Evolutionary conservation across 495 filamentous ascomycete species (phyloP), one percentile per base, ranked within the genome.

Genomic region (Entonaema liquescens): DNA sequence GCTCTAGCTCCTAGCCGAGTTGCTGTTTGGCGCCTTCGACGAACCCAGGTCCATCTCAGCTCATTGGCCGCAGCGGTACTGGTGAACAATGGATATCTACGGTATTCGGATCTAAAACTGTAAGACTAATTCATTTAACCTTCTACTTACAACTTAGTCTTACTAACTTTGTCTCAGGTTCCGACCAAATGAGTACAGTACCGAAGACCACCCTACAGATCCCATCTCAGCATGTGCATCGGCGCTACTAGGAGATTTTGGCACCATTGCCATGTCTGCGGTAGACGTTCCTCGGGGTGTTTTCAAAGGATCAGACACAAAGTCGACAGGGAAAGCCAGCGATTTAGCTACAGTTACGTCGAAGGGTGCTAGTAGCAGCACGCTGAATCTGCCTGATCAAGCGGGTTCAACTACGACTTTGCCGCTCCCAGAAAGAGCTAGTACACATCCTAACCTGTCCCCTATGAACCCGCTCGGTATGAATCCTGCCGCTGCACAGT

Each of bases 261-360:
- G 88, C 15, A 90, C 84, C 64, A 86, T 98, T 54, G 85, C 91
- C 73, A 92, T 95, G 85, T 93, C 93, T 0, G 81, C 94, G 31
- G 92, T 91, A 4, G 93, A 96, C 69, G 87, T 98, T 23, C 94
- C 95, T 0, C 82, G 86, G 13, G 91, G 91, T 15, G 86, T 97
- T 17, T 89, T 92, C 66, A 86, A 86, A 35, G 57, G 53, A n/a
- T 57, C 52, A 55, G 75, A 70, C 25, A 28, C 64, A 17, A 72
- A 59, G 59, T 55, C 67, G 9, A 63, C 61, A n/a, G 73, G 74
- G 9, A 69, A 71, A 38, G 35, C 25, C 2, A 31, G 68, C 3
- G 74, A 72, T 11, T 56, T 56, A 42, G 35, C 67, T 13, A 66
- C 55, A 5, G 49, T 47, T n/a, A 26, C 57, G 31, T 74, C 68